A percentile compares a stretch with the other conserved stretches of the same genome.
phyloP scores from a whole-genome alignment of 1,284 basidiomycete genomes.

The Cutaneotrichosporon sp. region DNA sequence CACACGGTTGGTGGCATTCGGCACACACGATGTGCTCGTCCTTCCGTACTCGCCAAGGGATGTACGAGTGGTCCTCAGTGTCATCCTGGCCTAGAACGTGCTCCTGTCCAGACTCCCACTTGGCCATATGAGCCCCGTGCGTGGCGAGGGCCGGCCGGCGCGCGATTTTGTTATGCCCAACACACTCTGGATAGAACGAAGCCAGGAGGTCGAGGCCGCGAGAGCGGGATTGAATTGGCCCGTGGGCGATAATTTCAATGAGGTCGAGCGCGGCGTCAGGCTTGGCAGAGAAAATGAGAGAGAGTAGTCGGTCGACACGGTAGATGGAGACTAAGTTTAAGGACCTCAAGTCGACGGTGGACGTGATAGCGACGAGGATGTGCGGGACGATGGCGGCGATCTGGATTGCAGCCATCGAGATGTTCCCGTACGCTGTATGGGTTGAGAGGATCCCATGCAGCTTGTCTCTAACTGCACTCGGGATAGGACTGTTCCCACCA shows the following conservation, averaged over 20 bases:
- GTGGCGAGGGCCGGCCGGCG: conserved; percentile 36
- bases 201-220: conserved; percentile 60
- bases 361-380: conserved; percentile 35
- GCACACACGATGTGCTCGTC: conserved; percentile 18
- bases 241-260: conserved; percentile 67
- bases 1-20: conserved; percentile 29
- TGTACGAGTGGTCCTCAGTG: conserved; percentile 34
- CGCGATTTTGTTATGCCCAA: conserved; percentile 61
- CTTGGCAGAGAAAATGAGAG: conserved; percentile 63
- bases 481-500: conserved; percentile 15
- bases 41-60: conserved; percentile 38
- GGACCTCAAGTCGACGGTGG: conserved; percentile 32
- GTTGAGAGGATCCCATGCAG: conserved; percentile 33
- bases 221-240: conserved; percentile 56
- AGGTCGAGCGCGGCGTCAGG: conserved; percentile 68
- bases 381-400: conserved; percentile 36
- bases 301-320: conserved; percentile 61
- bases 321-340: conserved; percentile 53
- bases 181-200: conserved; percentile 64
- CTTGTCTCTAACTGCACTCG: conserved; percentile 17
- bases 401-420: conserved; percentile 21
- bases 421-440: conserved; percentile 15
- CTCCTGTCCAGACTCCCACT: conserved; percentile 44
- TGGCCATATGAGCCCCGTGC: conserved; percentile 32
- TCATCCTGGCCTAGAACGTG: conserved; percentile 36